Evolutionary conservation across 805 yeast genomes (phyloP), one percentile per base, ranked within the genome.

Genomic region (Wickerhamomyces tratensis): DNA sequence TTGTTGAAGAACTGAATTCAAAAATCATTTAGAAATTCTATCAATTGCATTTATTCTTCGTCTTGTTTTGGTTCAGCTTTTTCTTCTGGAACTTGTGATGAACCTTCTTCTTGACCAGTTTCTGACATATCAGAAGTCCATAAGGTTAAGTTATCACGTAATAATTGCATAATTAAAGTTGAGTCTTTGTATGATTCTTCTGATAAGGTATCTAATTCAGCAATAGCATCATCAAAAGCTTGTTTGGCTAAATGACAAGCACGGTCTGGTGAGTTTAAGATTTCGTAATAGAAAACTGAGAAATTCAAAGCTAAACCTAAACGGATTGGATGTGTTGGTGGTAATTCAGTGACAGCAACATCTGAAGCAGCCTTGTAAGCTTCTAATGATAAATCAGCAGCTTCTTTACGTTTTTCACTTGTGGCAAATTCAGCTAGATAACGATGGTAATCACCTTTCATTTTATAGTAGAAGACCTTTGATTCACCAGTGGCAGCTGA

Each of bases 361-460:
- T 89, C 97, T 46, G 96, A 82, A 42, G 98, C 98, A 54, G 94
- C 65, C 70, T 86, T 85, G 77, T 91, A 91, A 49, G 96, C 91
- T 68, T 87, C 95, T 62, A 88, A 78, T 35, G 98, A 91, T 52
- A 82, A 76, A 58, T 85, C 88, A 41, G 98, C 93, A 50, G 96
- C 94, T 52, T 76, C 87, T 65, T 88, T 86, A 65, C 96, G 86
- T 69, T 82, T 84, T 55, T 88, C 97, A 51, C 86, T 79, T 57
- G 80, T 76, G 49, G 97, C 91, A 62, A 91, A 93, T 74, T 91
- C 98, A 49, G 97, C 97, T 71, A 91, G 77, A 70, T 91, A 91
- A 76, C 98, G 95, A 76, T 89, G 95, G 76, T 91, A 91, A 69
- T 91, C 98, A 76, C 98, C 98, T 75, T 91, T 91, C 98, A 91